Base-by-base conservation (phyloP, 164 flowering plant species). In the Vitis rotundifolia region DNA sequence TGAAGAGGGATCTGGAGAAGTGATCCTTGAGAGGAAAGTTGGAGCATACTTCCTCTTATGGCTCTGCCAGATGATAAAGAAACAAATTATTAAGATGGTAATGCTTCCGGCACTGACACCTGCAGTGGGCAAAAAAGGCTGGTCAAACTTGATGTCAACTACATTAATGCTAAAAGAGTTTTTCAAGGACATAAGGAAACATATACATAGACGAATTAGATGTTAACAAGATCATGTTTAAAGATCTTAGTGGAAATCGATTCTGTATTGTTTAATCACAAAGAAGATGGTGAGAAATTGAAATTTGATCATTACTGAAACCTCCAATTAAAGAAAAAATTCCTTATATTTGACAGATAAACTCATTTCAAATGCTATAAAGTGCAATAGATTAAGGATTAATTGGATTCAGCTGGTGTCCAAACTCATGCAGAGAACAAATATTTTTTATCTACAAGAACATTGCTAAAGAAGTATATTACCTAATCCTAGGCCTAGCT, bases 1-100 rank as follows among this genome's bases (percentile, higher is more conserved):
- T 60, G 74, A 62, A 59, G 57, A 63, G 12, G 73, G 66, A 29
- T 51, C 48, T 14, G 58, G 49, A 29, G 64, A 48, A 15, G 11
- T 59, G 37, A 52, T 69, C 2, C 63, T 61, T 49, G 26, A 22
- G 11, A 8, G 10, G 18, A 29, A 60, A 11, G 0, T 8, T 13
- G 11, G 26, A 50, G 14, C 12, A 2, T 50, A 50, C 14, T 13
- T 31, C 44, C 44, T 31, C 7, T 31, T 31, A 31, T 22, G 26
- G 44, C 44, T 0, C 44, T 22, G 26, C 26, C 26, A 22, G 26
- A 22, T 22, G 26, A 22, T 22, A 22, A 22, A 22, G 26, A 22
- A 22, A 22, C 26, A 22, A 22, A 22, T 22, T 22, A 1, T 22
- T 22, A 22, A 22, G 26, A 22, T 22, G 26, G 26, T 22, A 22